Percentiles rank a stretch among this genome's conserved stretches.
phyloP scores from a whole-genome alignment of 225 moss, liverwort and hornwort genomes.

The Polytrichum formosum region DNA sequence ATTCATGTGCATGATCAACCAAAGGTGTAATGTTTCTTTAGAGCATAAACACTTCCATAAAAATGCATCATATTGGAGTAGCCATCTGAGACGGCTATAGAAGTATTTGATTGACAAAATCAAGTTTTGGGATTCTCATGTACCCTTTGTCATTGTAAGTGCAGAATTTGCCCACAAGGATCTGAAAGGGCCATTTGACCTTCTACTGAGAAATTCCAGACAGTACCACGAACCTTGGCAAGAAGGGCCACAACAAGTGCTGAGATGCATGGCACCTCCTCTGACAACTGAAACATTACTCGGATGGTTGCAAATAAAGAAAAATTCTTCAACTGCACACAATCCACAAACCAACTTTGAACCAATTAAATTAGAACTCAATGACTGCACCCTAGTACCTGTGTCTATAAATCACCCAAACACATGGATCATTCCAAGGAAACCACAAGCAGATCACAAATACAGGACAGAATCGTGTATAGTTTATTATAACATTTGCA shows the following conservation, averaged over 20 bases:
- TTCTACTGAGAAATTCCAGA: neutral
- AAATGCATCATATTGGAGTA: too few relatives aligned
- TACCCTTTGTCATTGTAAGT: too few relatives aligned
- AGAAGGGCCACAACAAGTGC: conserved; percentile 86
- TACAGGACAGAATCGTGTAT: neutral
- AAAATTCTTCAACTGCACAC: conserved; percentile 72
- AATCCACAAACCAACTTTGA: conserved; percentile 15
- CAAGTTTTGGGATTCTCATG: too few relatives aligned
- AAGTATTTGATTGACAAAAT: too few relatives aligned
- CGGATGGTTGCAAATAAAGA: conserved; percentile 92
- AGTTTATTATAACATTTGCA: neutral
- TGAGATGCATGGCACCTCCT: conserved; percentile 88
- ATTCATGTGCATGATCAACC: too few relatives aligned
- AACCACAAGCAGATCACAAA: neutral
- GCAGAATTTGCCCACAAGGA: too few relatives aligned
- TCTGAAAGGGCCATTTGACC: too few relatives aligned
- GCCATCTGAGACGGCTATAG: too few relatives aligned
- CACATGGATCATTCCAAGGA: neutral
- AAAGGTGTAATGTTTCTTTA: too few relatives aligned
- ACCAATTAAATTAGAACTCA: neutral
- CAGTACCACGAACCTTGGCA: conserved; percentile 46
- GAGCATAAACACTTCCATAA: too few relatives aligned
- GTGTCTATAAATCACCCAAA: neutral
- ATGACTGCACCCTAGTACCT: neutral
- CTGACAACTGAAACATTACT: conserved; percentile 86